phyloP scores from a whole-genome alignment of 805 yeast species.

The Tetrapisispora pingtungensis region DNA sequence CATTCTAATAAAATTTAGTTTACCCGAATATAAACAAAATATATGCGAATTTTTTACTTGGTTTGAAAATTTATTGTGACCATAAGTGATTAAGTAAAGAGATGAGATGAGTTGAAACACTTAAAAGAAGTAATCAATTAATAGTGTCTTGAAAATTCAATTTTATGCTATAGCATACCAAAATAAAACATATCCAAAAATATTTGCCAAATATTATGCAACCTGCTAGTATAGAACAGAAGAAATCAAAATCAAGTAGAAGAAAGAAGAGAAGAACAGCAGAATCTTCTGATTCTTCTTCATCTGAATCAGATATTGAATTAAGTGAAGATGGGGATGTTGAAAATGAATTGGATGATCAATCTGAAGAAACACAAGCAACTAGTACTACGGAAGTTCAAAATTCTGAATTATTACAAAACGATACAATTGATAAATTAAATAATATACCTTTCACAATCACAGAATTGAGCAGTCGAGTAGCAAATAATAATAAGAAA shows the following conservation, averaged over 20 bases:
- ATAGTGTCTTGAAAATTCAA: no score
- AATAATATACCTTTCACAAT: constrained; percentile 26
- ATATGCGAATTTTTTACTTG: neutral
- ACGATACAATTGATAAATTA: constrained; percentile 14
- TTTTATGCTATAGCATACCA: no score
- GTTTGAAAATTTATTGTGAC: neutral
- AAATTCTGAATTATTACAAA: constrained; percentile 11
- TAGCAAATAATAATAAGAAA: neutral
- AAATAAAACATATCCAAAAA: constrained; percentile 3
- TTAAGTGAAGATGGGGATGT: neutral
- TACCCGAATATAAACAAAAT: neutral
- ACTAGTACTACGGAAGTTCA: constrained; percentile 2
- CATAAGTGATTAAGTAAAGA: neutral
- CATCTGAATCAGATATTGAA: constrained; percentile 18
- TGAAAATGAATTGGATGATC: no score
- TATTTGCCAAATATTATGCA: neutral
- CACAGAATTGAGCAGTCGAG: constrained; percentile 27
- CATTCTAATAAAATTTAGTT: neutral
- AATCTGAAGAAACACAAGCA: constrained; percentile 6
- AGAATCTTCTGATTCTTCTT: constrained; percentile 41
- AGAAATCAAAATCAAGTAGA: constrained; percentile 37
- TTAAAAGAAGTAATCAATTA: no score
- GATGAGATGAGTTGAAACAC: constrained; percentile 17
- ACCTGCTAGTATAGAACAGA: constrained; percentile 1
- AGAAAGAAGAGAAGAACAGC: constrained; percentile 79